Base-by-base conservation (phyloP, 1,284 basidiomycete species). In the Ceratobasidium sp. region DNA sequence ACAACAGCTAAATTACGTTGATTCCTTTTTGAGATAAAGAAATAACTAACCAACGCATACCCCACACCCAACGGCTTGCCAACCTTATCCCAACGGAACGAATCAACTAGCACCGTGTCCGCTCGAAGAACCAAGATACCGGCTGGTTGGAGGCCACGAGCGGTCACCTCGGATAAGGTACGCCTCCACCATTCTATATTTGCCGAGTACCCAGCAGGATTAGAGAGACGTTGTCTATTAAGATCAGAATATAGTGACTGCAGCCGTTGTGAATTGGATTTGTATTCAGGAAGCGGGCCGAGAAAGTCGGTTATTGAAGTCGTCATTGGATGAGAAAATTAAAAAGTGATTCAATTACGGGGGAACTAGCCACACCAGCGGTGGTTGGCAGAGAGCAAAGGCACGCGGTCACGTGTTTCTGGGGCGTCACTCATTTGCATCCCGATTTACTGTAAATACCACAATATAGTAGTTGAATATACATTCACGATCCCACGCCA, bases 211-310 rank as follows among this genome's bases (percentile, higher is more conserved):
- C 92, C 88, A 2, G 88, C 84, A 0, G 92, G 89, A 76, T 98
- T 96, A 1, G 92, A 89, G 33, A 84, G 80, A 73, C 89, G 90
- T 79, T 95, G 93, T 6, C 86, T 82, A 0, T 91, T 87, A 67
- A 96, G 87, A 75, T 95, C 93, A 1, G 94, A 88, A 78, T 95
- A 98, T 14, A 98, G 82, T 0, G 93, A 87, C 73, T 90, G 87
- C 0, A 97, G 81, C 9, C 93, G 87, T 19, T 57, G 71, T 9
- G 81, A 83, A 41, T 76, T 81, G 9, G 84, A 85, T 25, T 52
- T 53, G 58, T 71, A 73, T 56, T 72, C 71, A 25, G 72, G 70
- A 49, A 72, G 67, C 30, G 67, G 68, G 7, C 68, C 36, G 14
- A 72, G 57, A 41, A 57, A 73, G 11, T 58, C 71, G 14, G 50